Evolutionary conservation across 2,329 filamentous ascomycete species (phyloP), one percentile per base, ranked within the genome.

Genomic region (Cladophialophora exuberans): DNA sequence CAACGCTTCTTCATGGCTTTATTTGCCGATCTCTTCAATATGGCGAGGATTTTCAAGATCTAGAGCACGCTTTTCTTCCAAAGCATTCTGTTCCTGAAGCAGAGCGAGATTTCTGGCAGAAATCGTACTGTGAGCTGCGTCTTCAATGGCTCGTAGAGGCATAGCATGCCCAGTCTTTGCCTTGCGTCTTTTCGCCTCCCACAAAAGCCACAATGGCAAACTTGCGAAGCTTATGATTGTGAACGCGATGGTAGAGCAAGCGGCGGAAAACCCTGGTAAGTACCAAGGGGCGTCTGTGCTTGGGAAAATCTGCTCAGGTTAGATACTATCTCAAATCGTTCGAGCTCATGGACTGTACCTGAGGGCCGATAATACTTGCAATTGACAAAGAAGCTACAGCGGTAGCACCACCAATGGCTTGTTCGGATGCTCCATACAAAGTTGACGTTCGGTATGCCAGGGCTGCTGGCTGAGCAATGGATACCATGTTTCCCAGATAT

Each of bases 361-460:
- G 53, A 57, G 54, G 62, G 45, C 33, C 63, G 13, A 64, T 56
- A 25, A 63, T 64, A 53, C 54, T 60, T 25, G 56, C 62, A 45
- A 66, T 59, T 6, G 58, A 59, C 25, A 63, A 38, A 18, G 63
- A 63, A 10, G 65, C 63, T 4, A 65, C 51, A 3, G 61, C 57
- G 9, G 59, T 56, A 10, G 64, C 63, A 15, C 59, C 63, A 30
- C 65, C 62, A 15, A 64, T 56, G 2, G 64, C 63, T 43, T 65
- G 63, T 30, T 65, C 60, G 10, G 61, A 42, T 20, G 62, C 60
- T 18, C 62, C 63, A 44, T 66, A 64, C 7, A 66, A 49, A 10
- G 58, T 64, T 35, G 53, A 48, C 3, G 47, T 53, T 18, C 57
- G 48, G 26, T 59, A 59, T 45, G 54, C 31, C 15, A 63, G 33